phyloP scores from a whole-genome alignment of 73 alveolate genomes.

The Uronychia binucleata region DNA sequence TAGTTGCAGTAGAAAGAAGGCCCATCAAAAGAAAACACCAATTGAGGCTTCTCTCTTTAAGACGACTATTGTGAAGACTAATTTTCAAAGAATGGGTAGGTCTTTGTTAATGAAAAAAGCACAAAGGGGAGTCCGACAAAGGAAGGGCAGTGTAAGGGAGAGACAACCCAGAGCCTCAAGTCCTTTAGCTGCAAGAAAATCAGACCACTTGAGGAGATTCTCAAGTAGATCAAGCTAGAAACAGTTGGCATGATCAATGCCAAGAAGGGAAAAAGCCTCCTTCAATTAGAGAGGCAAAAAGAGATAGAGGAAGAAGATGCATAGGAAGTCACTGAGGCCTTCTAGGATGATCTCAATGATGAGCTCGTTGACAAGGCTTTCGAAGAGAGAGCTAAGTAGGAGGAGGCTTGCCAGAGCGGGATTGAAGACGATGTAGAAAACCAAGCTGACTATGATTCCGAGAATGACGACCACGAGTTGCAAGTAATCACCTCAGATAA shows the following conservation, averaged over 20 bases:
- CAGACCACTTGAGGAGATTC: neutral
- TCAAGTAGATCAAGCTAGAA: conserved; percentile 11
- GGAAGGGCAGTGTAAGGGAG: neutral
- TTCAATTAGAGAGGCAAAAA: conserved; percentile 10
- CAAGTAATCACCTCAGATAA: neutral
- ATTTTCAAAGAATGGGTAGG: too few relatives aligned
- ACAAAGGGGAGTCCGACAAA: neutral
- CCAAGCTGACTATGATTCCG: conserved; percentile 23
- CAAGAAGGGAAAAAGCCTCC: too few relatives aligned
- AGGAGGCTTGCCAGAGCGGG: conserved; percentile 9
- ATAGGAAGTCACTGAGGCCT: conserved; percentile 19
- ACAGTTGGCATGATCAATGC: conserved; percentile 6
- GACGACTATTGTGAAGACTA: too few relatives aligned
- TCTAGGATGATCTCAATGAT: neutral
- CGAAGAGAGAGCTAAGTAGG: conserved; percentile 15
- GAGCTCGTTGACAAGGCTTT: conserved; percentile 9
- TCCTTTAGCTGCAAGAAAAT: neutral
- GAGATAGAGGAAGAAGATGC: neutral
- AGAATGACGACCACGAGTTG: neutral
- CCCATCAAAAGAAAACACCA: neutral
- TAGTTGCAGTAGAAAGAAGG: neutral
- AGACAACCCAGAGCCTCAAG: too few relatives aligned
- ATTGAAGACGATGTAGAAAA: conserved; percentile 12
- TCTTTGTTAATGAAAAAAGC: neutral
- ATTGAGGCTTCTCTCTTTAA: too few relatives aligned